Base-by-base conservation (phyloP, 192 early-diverging fungal species). In the Mortierella claussenii region DNA sequence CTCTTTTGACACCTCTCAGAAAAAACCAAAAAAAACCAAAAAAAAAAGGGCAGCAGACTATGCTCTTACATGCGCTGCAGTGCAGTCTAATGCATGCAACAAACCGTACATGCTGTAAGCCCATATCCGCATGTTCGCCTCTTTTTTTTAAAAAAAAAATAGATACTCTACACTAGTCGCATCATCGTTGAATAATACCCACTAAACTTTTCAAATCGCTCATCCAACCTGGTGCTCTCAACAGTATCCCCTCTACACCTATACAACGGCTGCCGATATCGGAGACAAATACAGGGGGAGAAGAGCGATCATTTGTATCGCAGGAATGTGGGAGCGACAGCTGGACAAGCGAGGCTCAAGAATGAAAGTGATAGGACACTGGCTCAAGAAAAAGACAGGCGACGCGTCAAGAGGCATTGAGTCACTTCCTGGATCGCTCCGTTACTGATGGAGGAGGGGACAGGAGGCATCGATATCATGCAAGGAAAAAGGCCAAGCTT, bases 211-310 rank as follows among this genome's bases (percentile, higher is more conserved):
- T 37, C 3, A 53, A 24, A 27, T 52, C 64, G 33, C 64, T 64
- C 62, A n/a, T 33, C 62, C 50, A 54, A 64, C 50, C 28, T 53
- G 37, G 13, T 10, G 37, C 37, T 40, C 37, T 40, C 37, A 40
- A 40, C 37, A 10, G 37, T 13, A 40, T 40, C 37, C 37, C 37
- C 13, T 13, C 37, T 13, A 10, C 13, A 7, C 37, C 37, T 40
- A n/a, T 18, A 21, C n/a, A 47, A 18, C 11, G 45, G 9, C n/a
- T 11, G n/a, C 45, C 45, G n/a, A 47, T 46, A 13, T 40, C 37
- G 37, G 37, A 40, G 37, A 40, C 37, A 40, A 40, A 40, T 10
- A 40, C 13, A 40, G 13, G 37, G 13, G 13, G 37, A 10, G 13
- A 40, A 40, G 37, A 42, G 40, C 40, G 17, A 42, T 17, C 8